phyloP scores from a whole-genome alignment of 257 asterid species.

The Scutellaria minor region DNA sequence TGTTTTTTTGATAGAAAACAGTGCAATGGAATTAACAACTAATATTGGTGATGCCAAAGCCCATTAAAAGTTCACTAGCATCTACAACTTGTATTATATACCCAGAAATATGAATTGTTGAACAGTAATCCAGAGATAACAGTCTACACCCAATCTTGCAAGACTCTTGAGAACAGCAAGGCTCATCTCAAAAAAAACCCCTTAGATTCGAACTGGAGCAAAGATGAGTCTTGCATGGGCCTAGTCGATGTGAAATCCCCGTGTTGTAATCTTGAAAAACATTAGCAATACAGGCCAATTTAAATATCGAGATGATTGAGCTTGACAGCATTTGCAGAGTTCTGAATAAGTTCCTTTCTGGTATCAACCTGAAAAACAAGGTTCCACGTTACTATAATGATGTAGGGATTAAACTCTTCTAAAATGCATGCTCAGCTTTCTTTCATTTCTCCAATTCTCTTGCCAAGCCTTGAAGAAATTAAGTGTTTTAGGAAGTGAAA shows the following conservation, averaged over 20 bases:
- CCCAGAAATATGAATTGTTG: background rate
- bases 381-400: conserved; percentile 19
- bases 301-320: conserved; percentile 79
- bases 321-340: conserved; percentile 58
- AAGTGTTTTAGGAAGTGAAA: background rate
- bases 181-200: background rate
- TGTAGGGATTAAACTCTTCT: background rate
- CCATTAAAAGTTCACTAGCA: conserved; percentile 18
- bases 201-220: too few relatives aligned
- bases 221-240: background rate
- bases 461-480: background rate
- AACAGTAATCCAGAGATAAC: conserved; percentile 2
- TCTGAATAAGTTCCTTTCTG: conserved; percentile 78
- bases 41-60: conserved; percentile 2
- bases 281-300: background rate
- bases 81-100: conserved; percentile 25
- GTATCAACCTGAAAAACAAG: conserved; percentile 69
- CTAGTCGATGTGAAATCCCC: conserved; percentile 16
- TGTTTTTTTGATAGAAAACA: background rate
- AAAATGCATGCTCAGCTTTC: background rate
- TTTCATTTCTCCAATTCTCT: background rate
- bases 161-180: background rate
- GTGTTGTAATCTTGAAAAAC: background rate
- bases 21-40: background rate
- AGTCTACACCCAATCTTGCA: background rate